Evolutionary conservation across 352 stramenopile genomes (phyloP), one percentile per base, ranked within the genome.

Genomic region (Globisporangium okanoganense): DNA sequence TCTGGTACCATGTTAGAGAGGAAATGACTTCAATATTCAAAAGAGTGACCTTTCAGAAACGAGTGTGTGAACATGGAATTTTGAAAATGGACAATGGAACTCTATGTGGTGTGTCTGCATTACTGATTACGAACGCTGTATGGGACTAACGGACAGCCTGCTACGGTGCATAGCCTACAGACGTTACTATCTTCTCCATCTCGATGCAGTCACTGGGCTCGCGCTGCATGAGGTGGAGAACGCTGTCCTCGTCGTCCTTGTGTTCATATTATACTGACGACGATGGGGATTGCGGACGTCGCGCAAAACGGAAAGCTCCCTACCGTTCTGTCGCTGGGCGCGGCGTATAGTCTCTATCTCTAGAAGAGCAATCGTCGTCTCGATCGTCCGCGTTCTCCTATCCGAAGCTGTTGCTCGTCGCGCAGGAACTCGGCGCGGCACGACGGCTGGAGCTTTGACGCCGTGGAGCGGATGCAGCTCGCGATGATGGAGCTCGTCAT

Each of bases 351-450:
- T 53, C 20, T 66, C 75, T 62, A 82, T n/a, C n/a, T n/a, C n/a
- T n/a, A n/a, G 72, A 84, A 82, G 14, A 72, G 57, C 58, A 79
- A 31, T 4, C 75, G 65, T 25, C 75, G 70, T 41, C 75, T 58
- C 4, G 70, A 70, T 16, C 67, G 72, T 13, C 61, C 52, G 2
- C 69, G 70, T 38, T 64, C 33, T 24, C 40, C 62, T 64, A 67
- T 50, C 16, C 61, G 44, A 59, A 57, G 22, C 10, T 13, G 29
- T 20, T 24, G 44, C 18, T 24, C 31, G 33, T 58, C 44, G n/a
- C 55, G 27, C 12, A 61, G 20, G 25, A 45, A 50, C 9, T 54
- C 29, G 16, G 40, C 47, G 9, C 47, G 22, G 7, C 60, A 70
- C 41, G 65, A 44, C 20, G 49, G 58, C 14, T 22, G 62, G 5